Evolutionary conservation across 176 grass and related monocot genomes (phyloP), one percentile per base, ranked within the genome.

Genomic region (Areca catechu): DNA sequence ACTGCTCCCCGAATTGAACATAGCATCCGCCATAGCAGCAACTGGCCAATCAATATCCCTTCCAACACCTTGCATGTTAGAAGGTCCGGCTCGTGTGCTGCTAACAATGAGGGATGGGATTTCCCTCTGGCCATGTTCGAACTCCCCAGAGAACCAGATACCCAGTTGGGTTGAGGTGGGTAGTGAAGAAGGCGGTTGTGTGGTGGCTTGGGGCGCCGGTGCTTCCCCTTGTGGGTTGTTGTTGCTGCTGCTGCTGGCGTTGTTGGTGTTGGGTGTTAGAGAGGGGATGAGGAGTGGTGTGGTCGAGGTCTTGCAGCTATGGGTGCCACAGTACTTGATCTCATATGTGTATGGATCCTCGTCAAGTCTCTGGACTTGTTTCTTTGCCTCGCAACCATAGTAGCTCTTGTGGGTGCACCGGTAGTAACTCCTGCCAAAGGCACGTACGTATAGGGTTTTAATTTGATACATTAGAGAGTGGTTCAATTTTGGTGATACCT

Each of bases 351-450:
- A 85, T 0, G 94, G 84, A 57, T 98, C 84, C n/a, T 93, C 62
- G 58, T 93, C 78, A 21, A 89, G 76, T 58, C 81, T 71, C 62
- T 98, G 94, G 49, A 98, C 79, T 58, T 83, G 83, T 75, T 98
- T 98, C 71, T 85, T 98, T 2, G 94, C 94, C 53, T 74, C 62
- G 60, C 94, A 98, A 7, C 94, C 88, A 48, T 89, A 93, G 81
- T 85, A 92, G 55, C 79, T 93, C 81, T 80, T 88, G 76, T 98
- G 84, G 0, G 88, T 92, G 81, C 94, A 98, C 52, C 88, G 71
- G 66, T 85, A 98, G 56, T 98, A 98, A 61, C 88, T 92, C 67
- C 94, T 98, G 79, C 48, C 10, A 12, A 37, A 37, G 34, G 34
- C 34, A 37, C 34, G 34, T 2, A 37, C 34, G 34, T 2, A 43